A percentile compares a stretch with the other conserved stretches of the same genome.
phyloP scores from a whole-genome alignment of 805 yeast species.

The Pachysolen tannophilus region DNA sequence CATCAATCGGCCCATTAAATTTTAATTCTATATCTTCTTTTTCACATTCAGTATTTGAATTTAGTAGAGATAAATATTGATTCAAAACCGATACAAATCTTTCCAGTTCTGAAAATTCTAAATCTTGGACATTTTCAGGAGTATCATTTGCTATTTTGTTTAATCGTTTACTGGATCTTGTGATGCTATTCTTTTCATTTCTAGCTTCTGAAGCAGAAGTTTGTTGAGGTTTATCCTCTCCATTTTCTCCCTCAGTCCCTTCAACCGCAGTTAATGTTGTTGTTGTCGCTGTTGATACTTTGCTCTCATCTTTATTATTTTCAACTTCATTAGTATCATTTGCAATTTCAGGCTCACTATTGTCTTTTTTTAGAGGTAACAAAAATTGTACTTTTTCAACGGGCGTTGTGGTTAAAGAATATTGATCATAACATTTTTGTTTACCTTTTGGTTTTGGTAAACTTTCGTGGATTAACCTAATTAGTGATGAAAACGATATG shows the following conservation, averaged over 20 bases:
- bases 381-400: conserved; percentile 35
- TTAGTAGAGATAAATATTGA: neutral
- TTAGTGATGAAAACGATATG: conserved; percentile 9
- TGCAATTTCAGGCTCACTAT: conserved; percentile 9
- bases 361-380: conserved; percentile 10
- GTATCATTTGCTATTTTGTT: conserved; percentile 4
- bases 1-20: neutral
- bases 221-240: conserved; percentile 19
- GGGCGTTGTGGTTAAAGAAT: conserved; percentile 38
- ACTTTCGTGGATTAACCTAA: conserved; percentile 15
- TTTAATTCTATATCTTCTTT: neutral
- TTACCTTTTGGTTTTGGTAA: conserved; percentile 35
- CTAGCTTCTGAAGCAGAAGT: conserved; percentile 2
- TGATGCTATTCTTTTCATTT: too few species aligned
- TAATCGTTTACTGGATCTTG: conserved; percentile 32
- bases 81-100: conserved; percentile 4
- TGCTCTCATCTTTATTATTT: conserved; percentile 7
- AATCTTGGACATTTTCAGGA: conserved; percentile 5
- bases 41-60: neutral
- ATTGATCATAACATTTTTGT: conserved; percentile 41
- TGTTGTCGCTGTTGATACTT: conserved; percentile 13
- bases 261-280: conserved; percentile 15
- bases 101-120: conserved; percentile 4
- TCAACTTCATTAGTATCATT: conserved; percentile 15
- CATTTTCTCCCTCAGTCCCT: conserved; percentile 5